Evolutionary conservation across 2,329 filamentous ascomycete genomes (phyloP), one percentile per base, ranked within the genome.

Genomic region (Didymellaceae sp.): DNA sequence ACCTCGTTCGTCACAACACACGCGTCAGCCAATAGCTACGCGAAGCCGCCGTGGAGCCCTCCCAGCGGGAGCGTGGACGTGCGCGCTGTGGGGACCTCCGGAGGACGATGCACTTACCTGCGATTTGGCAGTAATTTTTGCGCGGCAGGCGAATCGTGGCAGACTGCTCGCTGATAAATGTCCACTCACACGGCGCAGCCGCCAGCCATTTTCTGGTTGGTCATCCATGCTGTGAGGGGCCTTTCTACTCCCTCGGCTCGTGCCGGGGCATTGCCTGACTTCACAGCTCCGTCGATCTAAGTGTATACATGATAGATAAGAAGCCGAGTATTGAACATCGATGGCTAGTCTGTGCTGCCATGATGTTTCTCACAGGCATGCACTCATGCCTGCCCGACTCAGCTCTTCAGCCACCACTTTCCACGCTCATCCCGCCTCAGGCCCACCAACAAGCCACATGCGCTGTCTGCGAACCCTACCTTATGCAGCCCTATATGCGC

Each of bases 11-110:
- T 40, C 45, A 47, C 51, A 51, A 41, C 42, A 48, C 45, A 57
- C 55, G 58, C 55, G 58, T 45, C 28, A 26, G 51, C 58, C 58
- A 61, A 61, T 61, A 26, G 42, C 24, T 13, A 32, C 48, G 48
- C 35, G 48, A 20, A 32, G 44, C 32, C 13, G 25, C 18, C 24
- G 22, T 30, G 20, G 17, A 25, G 31, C 47, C 39, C 18, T 20
- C 25, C 26, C 31, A 14, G 33, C 21, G 17, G 20, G 39, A 51
- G 47, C 33, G 39, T 34, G 39, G 45, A 31, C 31, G 16, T 13
- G 26, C 11, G 26, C 26, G 26, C 10, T 22, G 21, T 35, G 30
- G 20, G 11, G 40, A n/a, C 11, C 28, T 33, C 13, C 16, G 14
- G 24, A 11, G 24, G 24, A 25, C 24, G 24, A 11, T 6, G 24